Conservation (phyloP, 352 stramenopile species). For the Phytophthora constricta region DNA sequence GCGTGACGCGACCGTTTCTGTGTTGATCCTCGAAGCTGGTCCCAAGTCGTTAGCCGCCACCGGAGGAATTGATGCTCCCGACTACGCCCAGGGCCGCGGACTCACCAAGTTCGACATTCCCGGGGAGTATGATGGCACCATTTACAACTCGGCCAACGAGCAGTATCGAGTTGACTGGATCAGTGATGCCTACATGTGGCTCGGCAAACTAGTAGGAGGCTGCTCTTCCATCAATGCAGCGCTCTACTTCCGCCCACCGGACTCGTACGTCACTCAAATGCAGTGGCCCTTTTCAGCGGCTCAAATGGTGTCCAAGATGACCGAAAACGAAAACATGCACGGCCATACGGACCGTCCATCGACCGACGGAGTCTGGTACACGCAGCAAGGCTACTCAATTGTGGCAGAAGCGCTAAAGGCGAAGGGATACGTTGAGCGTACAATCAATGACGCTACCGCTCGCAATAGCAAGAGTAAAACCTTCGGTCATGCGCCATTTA, state of each 20-base stretch:
- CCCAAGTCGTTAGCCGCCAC: constrained; percentile 47
- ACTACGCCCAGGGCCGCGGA: constrained; percentile 47
- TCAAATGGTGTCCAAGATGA: constrained; percentile 71
- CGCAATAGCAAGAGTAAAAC: constrained; percentile 62
- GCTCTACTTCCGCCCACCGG: constrained; percentile 77
- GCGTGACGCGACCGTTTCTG: constrained; percentile 50
- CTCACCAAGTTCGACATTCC: constrained; percentile 79
- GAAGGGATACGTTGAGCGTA: constrained; percentile 43
- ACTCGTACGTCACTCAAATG: constrained; percentile 50
- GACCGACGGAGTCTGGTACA: constrained; percentile 50
- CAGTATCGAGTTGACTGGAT: constrained; percentile 66
- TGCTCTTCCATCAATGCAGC: constrained; percentile 86
- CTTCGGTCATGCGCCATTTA: constrained; percentile 57
- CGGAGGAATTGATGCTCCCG: constrained; percentile 49
- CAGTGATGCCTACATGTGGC: constrained; percentile 51
- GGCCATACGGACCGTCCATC: constrained; percentile 61
- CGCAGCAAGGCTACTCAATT: constrained; percentile 61
- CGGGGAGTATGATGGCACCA: constrained; percentile 58
- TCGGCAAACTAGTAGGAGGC: constrained; percentile 83
- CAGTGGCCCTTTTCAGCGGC: constrained; percentile 59
- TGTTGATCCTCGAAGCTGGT: constrained; percentile 70
- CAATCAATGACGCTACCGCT: constrained; percentile 52
- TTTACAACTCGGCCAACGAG: constrained; percentile 47
- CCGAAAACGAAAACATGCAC: constrained; percentile 52
- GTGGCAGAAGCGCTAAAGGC: constrained; percentile 40